phyloP scores from a whole-genome alignment of 2,329 filamentous ascomycete genomes.

The Xylaria sp. region DNA sequence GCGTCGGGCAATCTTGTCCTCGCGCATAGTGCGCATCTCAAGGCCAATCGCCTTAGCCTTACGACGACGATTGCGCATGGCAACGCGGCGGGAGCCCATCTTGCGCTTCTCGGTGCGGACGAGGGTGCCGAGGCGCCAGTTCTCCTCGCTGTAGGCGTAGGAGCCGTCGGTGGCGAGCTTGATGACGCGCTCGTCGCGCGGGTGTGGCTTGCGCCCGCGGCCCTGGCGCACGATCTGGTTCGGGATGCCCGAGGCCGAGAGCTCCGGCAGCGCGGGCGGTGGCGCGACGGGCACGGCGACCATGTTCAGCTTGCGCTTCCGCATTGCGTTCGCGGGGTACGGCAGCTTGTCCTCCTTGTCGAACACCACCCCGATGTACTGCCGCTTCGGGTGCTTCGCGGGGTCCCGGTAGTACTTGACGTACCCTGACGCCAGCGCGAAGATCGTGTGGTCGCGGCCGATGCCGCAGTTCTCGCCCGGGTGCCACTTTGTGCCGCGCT shows the following conservation, averaged over 20 bases:
- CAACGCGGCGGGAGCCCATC: constrained; percentile 50
- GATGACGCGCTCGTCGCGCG: constrained; percentile 53
- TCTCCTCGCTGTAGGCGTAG: constrained; percentile 66
- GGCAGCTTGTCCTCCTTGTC: constrained; percentile 82
- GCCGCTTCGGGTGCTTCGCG: constrained; percentile 77
- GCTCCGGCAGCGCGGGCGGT: constrained; percentile 41
- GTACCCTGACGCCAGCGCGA: constrained; percentile 82
- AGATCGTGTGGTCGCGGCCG: constrained; percentile 96
- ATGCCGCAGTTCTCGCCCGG: constrained; percentile 95
- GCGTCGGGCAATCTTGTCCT: constrained; percentile 40
- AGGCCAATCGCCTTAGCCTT: constrained; percentile 37
- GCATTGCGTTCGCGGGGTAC: constrained; percentile 73
- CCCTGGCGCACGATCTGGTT: constrained; percentile 50
- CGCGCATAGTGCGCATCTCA: constrained; percentile 40
- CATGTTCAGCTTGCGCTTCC: constrained; percentile 78
- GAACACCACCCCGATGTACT: constrained; percentile 94
- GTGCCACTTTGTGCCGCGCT: constrained; percentile 92
- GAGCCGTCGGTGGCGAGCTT: constrained; percentile 51
- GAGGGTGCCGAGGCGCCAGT: constrained; percentile 62
- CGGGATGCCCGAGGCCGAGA: constrained; percentile 59
- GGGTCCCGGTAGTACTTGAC: constrained; percentile 98
- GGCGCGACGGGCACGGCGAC: constrained; percentile 56
- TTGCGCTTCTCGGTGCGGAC: constrained; percentile 56
- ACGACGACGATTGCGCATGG: constrained; percentile 57
- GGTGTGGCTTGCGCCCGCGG: constrained; percentile 37